Percentiles rank a stretch among this genome's conserved stretches.
These are phyloP conservation scores for Myriangium duriaei DNA, from an alignment of 2,329 filamentous ascomycete species.

Conservation along the genomic window DNA sequence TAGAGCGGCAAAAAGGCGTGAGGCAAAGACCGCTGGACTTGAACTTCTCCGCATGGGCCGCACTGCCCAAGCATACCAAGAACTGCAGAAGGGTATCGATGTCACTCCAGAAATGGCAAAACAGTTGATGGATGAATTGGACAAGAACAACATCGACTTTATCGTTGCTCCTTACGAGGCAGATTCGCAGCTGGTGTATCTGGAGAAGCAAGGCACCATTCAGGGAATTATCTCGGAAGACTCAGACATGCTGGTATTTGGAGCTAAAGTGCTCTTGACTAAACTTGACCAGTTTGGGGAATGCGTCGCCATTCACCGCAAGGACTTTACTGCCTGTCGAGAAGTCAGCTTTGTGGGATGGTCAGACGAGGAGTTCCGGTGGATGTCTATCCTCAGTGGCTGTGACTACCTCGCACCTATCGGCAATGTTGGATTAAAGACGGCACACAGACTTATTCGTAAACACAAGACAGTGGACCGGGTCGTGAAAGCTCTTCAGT, in stretches of 20 bases:
- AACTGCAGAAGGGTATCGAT: slow-evolving; percentile 91
- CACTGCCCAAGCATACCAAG: slow-evolving; percentile 62
- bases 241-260: slow-evolving; percentile 91
- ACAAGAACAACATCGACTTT: slow-evolving; percentile 66
- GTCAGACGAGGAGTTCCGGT: slow-evolving; percentile 81
- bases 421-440: slow-evolving; percentile 79
- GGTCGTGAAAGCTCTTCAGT: slow-evolving; percentile 69
- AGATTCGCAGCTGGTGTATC: slow-evolving; percentile 89
- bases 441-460: slow-evolving; percentile 76
- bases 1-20: slow-evolving; percentile 60
- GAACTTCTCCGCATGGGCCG: slow-evolving; percentile 76
- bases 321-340: slow-evolving; percentile 76
- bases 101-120: slow-evolving; percentile 94
- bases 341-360: slow-evolving; percentile 84
- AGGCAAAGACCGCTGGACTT: slow-evolving; percentile 61
- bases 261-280: slow-evolving; percentile 77
- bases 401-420: slow-evolving; percentile 91
- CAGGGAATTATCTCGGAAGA: slow-evolving; percentile 89
- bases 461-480: slow-evolving; percentile 82
- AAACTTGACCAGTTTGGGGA: slow-evolving; percentile 92
- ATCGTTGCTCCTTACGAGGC: slow-evolving; percentile 95
- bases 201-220: slow-evolving; percentile 75
- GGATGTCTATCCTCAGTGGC: slow-evolving; percentile 92
- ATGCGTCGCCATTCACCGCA: slow-evolving; percentile 80
- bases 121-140: slow-evolving; percentile 75